Base-by-base conservation (phyloP, 129 eudicot species). In the Rutidosis leptorrhynchoides region DNA sequence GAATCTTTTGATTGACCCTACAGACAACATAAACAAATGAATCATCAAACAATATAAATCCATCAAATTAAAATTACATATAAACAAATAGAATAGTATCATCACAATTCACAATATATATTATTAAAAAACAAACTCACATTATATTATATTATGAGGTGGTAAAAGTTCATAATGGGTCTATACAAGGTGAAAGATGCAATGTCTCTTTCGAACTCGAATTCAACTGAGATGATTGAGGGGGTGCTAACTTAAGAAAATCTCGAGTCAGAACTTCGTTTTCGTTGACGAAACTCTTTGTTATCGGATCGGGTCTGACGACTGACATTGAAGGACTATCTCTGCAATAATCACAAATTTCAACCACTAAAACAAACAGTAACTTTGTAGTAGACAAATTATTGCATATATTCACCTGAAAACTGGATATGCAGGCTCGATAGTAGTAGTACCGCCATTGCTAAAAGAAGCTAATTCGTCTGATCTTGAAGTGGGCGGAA, bases 231-330 rank as follows among this genome's bases (percentile, higher is more conserved):
- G 58, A 56, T 56, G 82, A 42, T 27, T 74, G 65, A 19, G 96
- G 88, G 69, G 90, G 96, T 28, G 88, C 96, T 62, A 89, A 70
- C 70, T 84, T 74, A 77, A 89, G 90, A 70, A 89, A 83, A 64
- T 86, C 90, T 74, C 94, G 79, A 16, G 75, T 77, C 24, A 79
- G 66, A 58, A 65, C 66, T 63, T 70, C 79, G 65, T 81, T 76
- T 55, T 83, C 88, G 62, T 59, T 55, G 7, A 72, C 63, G 53
- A 68, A 53, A 1, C 65, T 75, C 74, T 64, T 79, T 27, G 77
- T 70, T 10, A 55, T 68, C 49, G 68, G 71, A 66, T 85, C 84
- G 1, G 87, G 63, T 14, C 64, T 53, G n/a, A n/a, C n/a, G n/a
- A n/a, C n/a, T n/a, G n/a, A n/a, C n/a, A n/a, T n/a, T n/a, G n/a